Percentiles rank a stretch among this genome's conserved stretches.
Evolutionary conservation across 1,284 basidiomycete genomes (phyloP).

Genomic region (Chalciporus piperatoides): DNA sequence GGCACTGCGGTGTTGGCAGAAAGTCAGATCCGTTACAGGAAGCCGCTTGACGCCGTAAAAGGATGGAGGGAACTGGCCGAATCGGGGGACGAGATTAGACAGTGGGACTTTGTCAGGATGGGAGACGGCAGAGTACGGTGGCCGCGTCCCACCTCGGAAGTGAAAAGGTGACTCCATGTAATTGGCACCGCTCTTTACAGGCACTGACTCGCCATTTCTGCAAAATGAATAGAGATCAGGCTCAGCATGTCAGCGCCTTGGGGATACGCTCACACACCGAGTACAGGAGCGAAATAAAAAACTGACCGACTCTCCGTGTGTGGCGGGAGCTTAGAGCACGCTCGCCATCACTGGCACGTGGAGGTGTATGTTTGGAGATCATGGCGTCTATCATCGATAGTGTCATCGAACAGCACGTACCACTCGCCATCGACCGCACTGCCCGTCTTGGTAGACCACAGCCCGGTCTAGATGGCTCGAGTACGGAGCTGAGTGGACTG

Average conservation of each 20-base stretch:
- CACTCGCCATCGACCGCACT: too few species aligned
- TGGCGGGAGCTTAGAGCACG: conserved; percentile 13
- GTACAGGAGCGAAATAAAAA: conserved; percentile 1
- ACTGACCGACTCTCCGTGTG: conserved; percentile 10
- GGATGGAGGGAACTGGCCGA: conserved; percentile 13
- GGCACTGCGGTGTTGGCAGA: conserved; percentile 30
- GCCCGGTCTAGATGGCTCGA: conserved; percentile 1
- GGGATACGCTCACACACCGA: conserved; percentile 16
- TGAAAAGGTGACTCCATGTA: conserved; percentile 12
- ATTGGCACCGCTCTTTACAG: conserved; percentile 22
- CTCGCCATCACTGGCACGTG: neutral
- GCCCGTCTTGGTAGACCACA: conserved; percentile 11
- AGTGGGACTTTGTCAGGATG: conserved; percentile 15
- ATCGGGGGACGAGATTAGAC: conserved; percentile 28
- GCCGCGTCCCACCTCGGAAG: conserved; percentile 25
- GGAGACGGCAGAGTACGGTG: conserved; percentile 14
- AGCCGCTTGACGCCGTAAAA: conserved; percentile 23
- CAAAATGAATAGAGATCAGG: conserved; percentile 21
- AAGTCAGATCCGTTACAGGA: conserved; percentile 31
- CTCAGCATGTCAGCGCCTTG: conserved; percentile 20
- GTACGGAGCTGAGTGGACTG: neutral
- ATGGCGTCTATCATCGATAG: conserved; percentile 13
- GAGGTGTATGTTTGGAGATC: neutral
- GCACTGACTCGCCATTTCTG: conserved; percentile 23
- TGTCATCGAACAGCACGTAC: neutral